These are phyloP conservation scores for Panicum hallii DNA, from an alignment of 202 grass and related monocot genomes.

Conservation along the genomic window DNA sequence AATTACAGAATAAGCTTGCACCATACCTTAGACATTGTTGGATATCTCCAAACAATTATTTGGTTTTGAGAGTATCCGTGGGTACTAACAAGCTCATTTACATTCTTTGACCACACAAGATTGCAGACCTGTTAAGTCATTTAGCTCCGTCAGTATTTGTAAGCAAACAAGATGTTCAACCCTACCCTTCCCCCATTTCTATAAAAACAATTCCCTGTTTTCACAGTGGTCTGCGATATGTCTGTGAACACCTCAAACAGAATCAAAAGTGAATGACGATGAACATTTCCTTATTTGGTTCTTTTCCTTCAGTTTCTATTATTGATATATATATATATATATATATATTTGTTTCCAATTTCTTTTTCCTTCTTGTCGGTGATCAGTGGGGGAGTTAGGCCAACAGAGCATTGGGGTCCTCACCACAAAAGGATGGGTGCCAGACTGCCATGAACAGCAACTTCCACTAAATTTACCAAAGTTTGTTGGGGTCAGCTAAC, in stretches of 20 bases:
- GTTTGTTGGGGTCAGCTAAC: too few relatives aligned
- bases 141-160: conserved; percentile 4
- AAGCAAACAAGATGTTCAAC: background rate
- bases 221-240: background rate
- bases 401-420: too few relatives aligned
- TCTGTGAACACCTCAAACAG: background rate
- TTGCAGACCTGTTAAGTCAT: conserved; percentile 80
- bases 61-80: conserved; percentile 98
- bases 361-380: background rate
- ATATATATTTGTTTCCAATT: background rate
- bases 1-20: conserved; percentile 8
- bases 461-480: too few relatives aligned
- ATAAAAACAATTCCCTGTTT: conserved; percentile 11
- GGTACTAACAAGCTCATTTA: conserved; percentile 98
- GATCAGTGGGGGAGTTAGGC: too few relatives aligned
- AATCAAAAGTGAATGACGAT: background rate
- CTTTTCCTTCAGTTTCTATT: background rate
- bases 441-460: too few relatives aligned
- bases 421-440: too few relatives aligned
- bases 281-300: too few relatives aligned
- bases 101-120: conserved; percentile 98
- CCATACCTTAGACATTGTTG: conserved; percentile 97
- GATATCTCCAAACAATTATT: conserved; percentile 99
- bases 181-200: background rate
- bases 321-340: too few relatives aligned